Conservation (phyloP, 2,329 filamentous ascomycete species). For the Cryphonectria carpinicola region DNA sequence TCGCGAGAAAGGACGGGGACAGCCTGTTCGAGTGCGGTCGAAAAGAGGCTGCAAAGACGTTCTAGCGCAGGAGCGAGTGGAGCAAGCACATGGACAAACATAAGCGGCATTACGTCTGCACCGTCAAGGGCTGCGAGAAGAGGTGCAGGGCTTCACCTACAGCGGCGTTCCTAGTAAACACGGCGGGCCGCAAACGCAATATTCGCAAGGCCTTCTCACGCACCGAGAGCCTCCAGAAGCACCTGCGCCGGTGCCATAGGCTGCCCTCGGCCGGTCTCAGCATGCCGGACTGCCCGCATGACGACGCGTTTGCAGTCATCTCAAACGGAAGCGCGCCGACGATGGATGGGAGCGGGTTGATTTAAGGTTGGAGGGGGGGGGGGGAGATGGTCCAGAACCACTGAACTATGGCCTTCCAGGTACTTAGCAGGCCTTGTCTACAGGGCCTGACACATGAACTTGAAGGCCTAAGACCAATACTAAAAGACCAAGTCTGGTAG, state of each 20-base stretch:
- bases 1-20: slow-evolving; percentile 64
- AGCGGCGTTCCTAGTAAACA: slow-evolving; percentile 91
- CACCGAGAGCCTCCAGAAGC: slow-evolving; percentile 92
- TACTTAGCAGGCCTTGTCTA: no score
- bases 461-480: no score
- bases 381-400: no score
- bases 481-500: no score
- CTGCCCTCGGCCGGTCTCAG: slow-evolving; percentile 36
- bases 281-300: slow-evolving; percentile 30
- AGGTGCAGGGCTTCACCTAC: slow-evolving; percentile 93
- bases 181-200: slow-evolving; percentile 87
- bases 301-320: slow-evolving; percentile 35
- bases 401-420: no score
- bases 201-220: slow-evolving; percentile 88
- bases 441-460: no score
- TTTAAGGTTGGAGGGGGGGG: no score
- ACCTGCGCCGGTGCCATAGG: slow-evolving; percentile 82
- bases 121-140: slow-evolving; percentile 82
- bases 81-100: slow-evolving; percentile 99
- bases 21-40: slow-evolving; percentile 80
- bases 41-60: slow-evolving; percentile 64
- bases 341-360: slow-evolving; percentile 35
- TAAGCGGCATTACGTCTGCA: slow-evolving; percentile 88
- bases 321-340: slow-evolving; percentile 52
- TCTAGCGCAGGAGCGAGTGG: slow-evolving; percentile 89